These are phyloP conservation scores for Penicillium nordicum DNA, from an alignment of 2,329 filamentous ascomycete species.

Conservation along the genomic window DNA sequence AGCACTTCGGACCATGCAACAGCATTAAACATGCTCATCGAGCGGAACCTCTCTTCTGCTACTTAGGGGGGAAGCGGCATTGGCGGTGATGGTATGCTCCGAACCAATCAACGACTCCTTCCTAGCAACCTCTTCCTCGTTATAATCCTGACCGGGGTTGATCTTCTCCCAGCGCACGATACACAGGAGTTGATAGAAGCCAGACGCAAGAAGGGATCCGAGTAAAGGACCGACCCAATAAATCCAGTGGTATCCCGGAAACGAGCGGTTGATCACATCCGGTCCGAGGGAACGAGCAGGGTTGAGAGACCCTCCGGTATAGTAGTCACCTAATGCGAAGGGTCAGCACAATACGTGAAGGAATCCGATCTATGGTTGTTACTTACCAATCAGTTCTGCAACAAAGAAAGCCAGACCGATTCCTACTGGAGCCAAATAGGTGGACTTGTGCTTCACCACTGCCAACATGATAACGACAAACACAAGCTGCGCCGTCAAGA, in stretches of 20 bases:
- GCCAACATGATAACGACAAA: slow-evolving; percentile 67
- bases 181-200: slow-evolving; percentile 50
- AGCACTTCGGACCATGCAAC: background rate
- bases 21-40: slow-evolving; percentile 6
- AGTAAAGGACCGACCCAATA: slow-evolving; percentile 50
- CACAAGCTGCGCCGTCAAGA: slow-evolving; percentile 62
- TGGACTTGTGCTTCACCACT: slow-evolving; percentile 69
- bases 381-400: slow-evolving; percentile 48
- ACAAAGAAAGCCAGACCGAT: slow-evolving; percentile 71
- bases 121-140: slow-evolving; percentile 28
- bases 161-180: slow-evolving; percentile 43
- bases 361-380: no score
- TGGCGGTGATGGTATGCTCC: slow-evolving; percentile 14
- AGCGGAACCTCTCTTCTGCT: background rate
- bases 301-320: slow-evolving; percentile 49
- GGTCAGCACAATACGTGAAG: background rate
- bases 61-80: background rate
- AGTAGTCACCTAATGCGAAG: slow-evolving; percentile 40
- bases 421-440: slow-evolving; percentile 66
- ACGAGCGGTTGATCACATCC: slow-evolving; percentile 44
- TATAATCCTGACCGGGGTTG: slow-evolving; percentile 57
- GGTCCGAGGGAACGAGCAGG: slow-evolving; percentile 50
- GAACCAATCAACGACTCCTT: slow-evolving; percentile 15
- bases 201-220: slow-evolving; percentile 47
- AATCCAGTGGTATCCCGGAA: slow-evolving; percentile 50